A percentile compares a stretch with the other conserved stretches of the same genome.
Conservation (phyloP, 2,329 filamentous ascomycete species). For the Pseudocercospora pini-densiflorae region DNA sequence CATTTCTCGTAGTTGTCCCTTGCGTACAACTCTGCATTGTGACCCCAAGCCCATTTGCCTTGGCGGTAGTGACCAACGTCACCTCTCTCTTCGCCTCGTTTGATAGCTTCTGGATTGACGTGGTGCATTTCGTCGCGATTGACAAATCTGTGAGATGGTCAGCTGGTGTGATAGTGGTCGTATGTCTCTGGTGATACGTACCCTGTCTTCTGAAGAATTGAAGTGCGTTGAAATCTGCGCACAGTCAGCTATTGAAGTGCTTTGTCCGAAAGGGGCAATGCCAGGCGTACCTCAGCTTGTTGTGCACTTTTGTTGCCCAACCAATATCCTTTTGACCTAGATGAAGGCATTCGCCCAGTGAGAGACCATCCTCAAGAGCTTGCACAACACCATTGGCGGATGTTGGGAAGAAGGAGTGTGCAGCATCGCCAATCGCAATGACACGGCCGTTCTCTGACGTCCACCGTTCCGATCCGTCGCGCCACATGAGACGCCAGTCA, state of each 20-base stretch:
- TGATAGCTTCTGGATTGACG: slow-evolving; percentile 2
- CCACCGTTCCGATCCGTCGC: slow-evolving; percentile 57
- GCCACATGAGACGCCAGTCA: slow-evolving; percentile 61
- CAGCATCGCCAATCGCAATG: slow-evolving; percentile 51
- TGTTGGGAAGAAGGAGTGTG: slow-evolving; percentile 58
- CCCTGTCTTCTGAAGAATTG: slow-evolving; percentile 1
- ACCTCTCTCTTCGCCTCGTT: slow-evolving; percentile 6
- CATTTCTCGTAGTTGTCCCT: slow-evolving; percentile 10
- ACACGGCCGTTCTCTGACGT: slow-evolving; percentile 49
- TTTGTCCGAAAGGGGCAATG: not conserved
- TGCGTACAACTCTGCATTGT: slow-evolving; percentile 8
- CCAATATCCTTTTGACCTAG: slow-evolving; percentile 6
- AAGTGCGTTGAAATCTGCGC: slow-evolving; percentile 10
- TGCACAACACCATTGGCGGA: slow-evolving; percentile 59
- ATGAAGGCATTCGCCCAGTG: slow-evolving; percentile 47
- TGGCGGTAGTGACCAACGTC: slow-evolving; percentile 1
- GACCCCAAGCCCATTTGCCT: slow-evolving; percentile 11
- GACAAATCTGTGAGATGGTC: slow-evolving; percentile 7
- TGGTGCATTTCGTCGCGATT: slow-evolving; percentile 13
- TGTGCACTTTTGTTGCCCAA: slow-evolving; percentile 8
- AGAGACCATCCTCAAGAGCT: slow-evolving; percentile 54
- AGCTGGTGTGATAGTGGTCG: not conserved
- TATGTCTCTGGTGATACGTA: not conserved
- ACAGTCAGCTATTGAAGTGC: not conserved
- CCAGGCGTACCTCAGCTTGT: slow-evolving; percentile 7